Base-by-base conservation (phyloP, 129 eudicot species). In the Flaveria brownii region DNA sequence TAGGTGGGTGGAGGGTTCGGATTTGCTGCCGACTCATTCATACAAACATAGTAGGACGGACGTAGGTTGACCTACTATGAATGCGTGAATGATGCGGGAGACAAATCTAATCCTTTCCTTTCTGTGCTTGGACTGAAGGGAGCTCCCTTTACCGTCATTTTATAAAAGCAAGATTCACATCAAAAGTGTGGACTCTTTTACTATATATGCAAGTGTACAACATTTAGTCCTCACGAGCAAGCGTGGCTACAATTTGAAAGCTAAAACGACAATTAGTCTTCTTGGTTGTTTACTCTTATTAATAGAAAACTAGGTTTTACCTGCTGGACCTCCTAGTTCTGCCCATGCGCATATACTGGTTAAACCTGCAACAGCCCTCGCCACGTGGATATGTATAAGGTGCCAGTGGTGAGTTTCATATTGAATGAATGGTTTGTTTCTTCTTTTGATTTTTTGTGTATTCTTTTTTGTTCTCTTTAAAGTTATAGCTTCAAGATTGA, bases 111-210 rank as follows among this genome's bases (percentile, higher is more conserved):
- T 47, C 85, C 85, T 84, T 86, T 77, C 82, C 65, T 82, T 14
- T 80, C 95, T 79, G 67, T 89, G 91, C 90, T 87, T 89, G 95
- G 95, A 84, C 96, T 89, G 96, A 89, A 89, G 96, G 91, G 90
- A 86, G 96, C 96, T 89, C 96, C 87, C 95, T 75, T 74, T 42
- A 49, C 70, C 16, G 4, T 63, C 25, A 30, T 51, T 42, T 42
- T 16, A 57, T 68, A 9, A 43, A 26, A 23, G 15, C n/a, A 9
- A 6, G 9, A 36, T 77, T 16, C 1, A 16, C 10, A 9, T 68
- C 17, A 43, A 10, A 17, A n/a, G 20, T 20, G 1, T 20, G 1
- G 22, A 0, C 14, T 20, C 1, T 36, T 36, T 36, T 4, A 36
- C 41, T 36, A 36, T 4, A 36, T 36, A 5, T 43, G 13, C 49